Base-by-base conservation (phyloP, 2,329 filamentous ascomycete genomes). In the Colletotrichum paranaense region DNA sequence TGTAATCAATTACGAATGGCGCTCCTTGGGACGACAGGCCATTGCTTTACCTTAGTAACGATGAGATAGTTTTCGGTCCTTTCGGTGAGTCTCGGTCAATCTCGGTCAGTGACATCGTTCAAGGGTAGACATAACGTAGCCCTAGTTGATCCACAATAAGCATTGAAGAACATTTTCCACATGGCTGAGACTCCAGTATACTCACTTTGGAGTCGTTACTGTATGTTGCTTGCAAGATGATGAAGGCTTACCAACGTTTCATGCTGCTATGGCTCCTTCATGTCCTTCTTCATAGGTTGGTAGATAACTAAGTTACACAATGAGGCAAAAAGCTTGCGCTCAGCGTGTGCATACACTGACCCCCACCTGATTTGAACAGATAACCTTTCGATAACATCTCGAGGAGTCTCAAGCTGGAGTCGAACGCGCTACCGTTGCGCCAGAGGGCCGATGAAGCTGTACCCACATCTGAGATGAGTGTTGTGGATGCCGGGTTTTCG, bases 381-480 rank as follows among this genome's bases (percentile, higher is more conserved):
- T 67, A 60, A 67, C 65, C 65, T 67, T 67, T 67, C 57, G 65
- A 67, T 60, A 30, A 30, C 7, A 30, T 3, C 28, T 30, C 8
- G 28, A 30, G 16, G 4, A 35, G 35, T 26, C 56, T 12, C 1
- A 8, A 58, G 14, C 59, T 62, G 56, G 57, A 68, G 67, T 69
- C 67, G 66, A 68, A 68, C 66, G 66, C 66, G 66, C 58, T 69
- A 69, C 67, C 67, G 60, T 65, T 69, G 67, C 67, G 67, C 67
- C 67, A 69, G 57, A 57, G 53, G 67, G 28, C 67, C 62, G 12
- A n/a, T 49, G 42, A n/a, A n/a, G 19, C 5, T 49, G 9, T 49
- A 49, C 42, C 42, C 42, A n/a, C 42, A 49, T n/a, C 6, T n/a
- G 19, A 49, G 19, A n/a, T 49, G 42, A 8, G 42, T 7, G 19